Evolutionary conservation across 345 rosid species (phyloP).

Genomic region (Geranium rotundifolium): DNA sequence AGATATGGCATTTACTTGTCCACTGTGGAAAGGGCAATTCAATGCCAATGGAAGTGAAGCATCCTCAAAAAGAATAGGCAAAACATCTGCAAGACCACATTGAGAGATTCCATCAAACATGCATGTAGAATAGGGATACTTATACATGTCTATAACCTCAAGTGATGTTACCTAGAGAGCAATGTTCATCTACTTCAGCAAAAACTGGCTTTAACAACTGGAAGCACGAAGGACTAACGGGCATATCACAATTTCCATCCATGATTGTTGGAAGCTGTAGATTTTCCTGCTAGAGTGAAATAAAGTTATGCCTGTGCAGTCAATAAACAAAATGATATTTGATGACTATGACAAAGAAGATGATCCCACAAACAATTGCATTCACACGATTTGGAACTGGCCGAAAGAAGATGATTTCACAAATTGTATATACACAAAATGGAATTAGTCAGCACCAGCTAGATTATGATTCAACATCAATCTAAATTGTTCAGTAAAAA

Average conservation of each 20-base stretch:
- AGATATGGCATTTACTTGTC: conserved; percentile 28
- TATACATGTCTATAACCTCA: background rate
- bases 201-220: conserved; percentile 28
- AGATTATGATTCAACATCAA: too few species aligned
- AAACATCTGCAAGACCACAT: conserved; percentile 34
- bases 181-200: conserved; percentile 23
- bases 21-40: conserved; percentile 26
- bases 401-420: background rate
- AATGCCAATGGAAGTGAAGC: conserved; percentile 31
- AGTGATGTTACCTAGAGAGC: conserved; percentile 27
- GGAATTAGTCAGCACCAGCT: too few species aligned
- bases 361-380: background rate
- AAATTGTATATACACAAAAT: too few species aligned
- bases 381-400: too few species aligned
- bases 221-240: conserved; percentile 23
- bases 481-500: too few species aligned
- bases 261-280: conserved; percentile 9
- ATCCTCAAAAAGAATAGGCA: conserved; percentile 46
- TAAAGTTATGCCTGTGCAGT: background rate
- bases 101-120: conserved; percentile 5
- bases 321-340: background rate
- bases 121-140: conserved; percentile 1
- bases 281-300: conserved; percentile 13
- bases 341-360: background rate
- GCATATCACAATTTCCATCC: conserved; percentile 20